These are phyloP conservation scores for Melastoma malabathricum DNA, from an alignment of 345 rosid species.

Conservation along the genomic window DNA sequence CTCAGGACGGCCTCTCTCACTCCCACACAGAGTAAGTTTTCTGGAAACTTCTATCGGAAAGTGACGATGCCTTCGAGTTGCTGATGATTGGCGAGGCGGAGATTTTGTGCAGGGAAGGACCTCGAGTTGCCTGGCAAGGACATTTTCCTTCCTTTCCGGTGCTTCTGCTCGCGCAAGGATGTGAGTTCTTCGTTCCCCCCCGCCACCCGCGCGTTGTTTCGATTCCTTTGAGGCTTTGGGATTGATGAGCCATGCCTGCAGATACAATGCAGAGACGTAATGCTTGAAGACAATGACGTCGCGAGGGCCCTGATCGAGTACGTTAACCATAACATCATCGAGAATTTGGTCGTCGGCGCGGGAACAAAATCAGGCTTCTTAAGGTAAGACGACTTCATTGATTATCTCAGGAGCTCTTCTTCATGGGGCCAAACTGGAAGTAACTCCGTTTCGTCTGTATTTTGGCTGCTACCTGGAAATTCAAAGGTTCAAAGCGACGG, in stretches of 20 bases:
- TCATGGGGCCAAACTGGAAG: no score
- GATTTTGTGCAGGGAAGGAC: slow-evolving; percentile 9
- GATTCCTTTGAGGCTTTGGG: no score
- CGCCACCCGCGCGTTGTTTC: not conserved
- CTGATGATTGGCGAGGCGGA: no score
- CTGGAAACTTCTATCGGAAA: not conserved
- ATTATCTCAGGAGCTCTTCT: no score
- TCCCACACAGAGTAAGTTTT: not conserved
- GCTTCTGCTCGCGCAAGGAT: slow-evolving; percentile 80
- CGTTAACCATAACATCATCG: slow-evolving; percentile 50
- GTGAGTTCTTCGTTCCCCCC: slow-evolving; percentile 17
- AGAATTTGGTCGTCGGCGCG: slow-evolving; percentile 69
- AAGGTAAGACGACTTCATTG: slow-evolving; percentile 31
- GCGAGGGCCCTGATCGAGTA: slow-evolving; percentile 63
- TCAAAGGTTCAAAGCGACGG: slow-evolving; percentile 50
- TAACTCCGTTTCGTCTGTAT: not conserved
- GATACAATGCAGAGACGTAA: slow-evolving; percentile 55
- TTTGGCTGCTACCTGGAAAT: not conserved
- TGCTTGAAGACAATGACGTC: slow-evolving; percentile 55
- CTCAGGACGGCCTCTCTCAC: slow-evolving; percentile 6
- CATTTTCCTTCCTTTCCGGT: slow-evolving; percentile 65
- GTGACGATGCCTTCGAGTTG: not conserved
- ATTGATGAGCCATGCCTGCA: slow-evolving; percentile 7
- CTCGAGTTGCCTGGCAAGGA: slow-evolving; percentile 36
- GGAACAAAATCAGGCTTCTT: slow-evolving; percentile 57